Base-by-base conservation (phyloP, 2,329 filamentous ascomycete species). In the Penicillium sp. region DNA sequence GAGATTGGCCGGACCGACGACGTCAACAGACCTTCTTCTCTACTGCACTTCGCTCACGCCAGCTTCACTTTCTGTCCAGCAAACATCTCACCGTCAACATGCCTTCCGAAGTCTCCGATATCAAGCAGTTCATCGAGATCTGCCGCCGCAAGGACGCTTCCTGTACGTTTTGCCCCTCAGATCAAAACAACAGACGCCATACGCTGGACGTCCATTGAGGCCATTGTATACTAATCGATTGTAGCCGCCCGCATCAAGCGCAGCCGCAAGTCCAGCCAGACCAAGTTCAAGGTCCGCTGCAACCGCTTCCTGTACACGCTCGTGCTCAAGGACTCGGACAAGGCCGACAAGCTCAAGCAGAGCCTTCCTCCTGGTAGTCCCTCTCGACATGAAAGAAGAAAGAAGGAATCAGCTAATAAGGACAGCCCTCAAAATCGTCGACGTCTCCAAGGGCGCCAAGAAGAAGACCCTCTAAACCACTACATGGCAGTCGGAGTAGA, bases 261-360 rank as follows among this genome's bases (percentile, higher is more conserved):
- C 86, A 96, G 88, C 87, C 88, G 87, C 80, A 87, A 89, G 82
- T 82, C 83, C 74, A 85, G 88, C 77, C 88, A 93, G 84, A 92
- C 94, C 88, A 99, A 99, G 89, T 97, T 99, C 91, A 99, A 99
- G 91, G 93, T 99, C 85, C 91, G 94, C 80, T 97, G 94, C 89
- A 84, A 90, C 78, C 86, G 87, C 74, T 87, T 94, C 84, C 84
- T 99, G 70, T 99, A 99, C 89, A 97, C 94, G 70, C 88, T 99
- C 71, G 90, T 96, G 77, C 88, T 99, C 73, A 97, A 96, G 87
- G 94, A 99, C 82, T 85, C 86, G 74, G 94, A 97, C 77, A 97
- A 97, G 90, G 95, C 93, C 80, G 94, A 97, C 84, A 99, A 99
- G 90, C 88, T 99, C 70, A 97, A 97, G 91, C 93, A 97, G 86